These are phyloP conservation scores for Globisporangium heterothallicum DNA, from an alignment of 352 stramenopile species.

Conservation along the genomic window DNA sequence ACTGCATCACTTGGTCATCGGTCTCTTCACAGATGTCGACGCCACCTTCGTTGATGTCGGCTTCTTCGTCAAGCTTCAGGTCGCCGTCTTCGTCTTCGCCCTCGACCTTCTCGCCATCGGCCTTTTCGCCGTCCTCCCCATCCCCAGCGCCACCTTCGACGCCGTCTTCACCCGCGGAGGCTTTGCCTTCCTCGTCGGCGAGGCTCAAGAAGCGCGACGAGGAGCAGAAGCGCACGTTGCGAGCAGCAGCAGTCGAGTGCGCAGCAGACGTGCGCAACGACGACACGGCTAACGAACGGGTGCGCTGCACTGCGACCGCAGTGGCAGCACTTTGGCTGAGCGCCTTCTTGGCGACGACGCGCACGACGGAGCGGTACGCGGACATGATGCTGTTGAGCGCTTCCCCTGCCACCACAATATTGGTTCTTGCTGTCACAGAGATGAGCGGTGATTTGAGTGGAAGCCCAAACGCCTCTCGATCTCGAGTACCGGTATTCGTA, in stretches of 20 bases:
- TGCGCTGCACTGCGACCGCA: constrained; percentile 5
- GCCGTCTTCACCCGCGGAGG: constrained; percentile 12
- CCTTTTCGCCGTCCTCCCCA: constrained; percentile 9
- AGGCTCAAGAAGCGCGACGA: constrained; percentile 77
- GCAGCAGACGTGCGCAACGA: neutral
- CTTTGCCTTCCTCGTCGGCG: constrained; percentile 46
- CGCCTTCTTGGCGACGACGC: constrained; percentile 12
- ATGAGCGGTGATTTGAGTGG: constrained; percentile 3
- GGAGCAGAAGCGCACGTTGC: constrained; percentile 24
- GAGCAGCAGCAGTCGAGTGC: neutral
- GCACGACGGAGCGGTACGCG: constrained; percentile 22
- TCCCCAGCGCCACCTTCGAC: constrained; percentile 18
- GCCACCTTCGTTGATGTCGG: constrained; percentile 68
- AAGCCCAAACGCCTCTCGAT: constrained; percentile 1
- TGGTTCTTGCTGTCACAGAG: neutral
- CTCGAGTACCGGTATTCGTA: neutral
- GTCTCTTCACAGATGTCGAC: constrained; percentile 66
- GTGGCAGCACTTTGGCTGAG: constrained; percentile 1
- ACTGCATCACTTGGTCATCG: constrained; percentile 67
- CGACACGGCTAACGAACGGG: neutral
- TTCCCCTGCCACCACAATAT: constrained; percentile 13
- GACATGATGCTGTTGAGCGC: constrained; percentile 14
- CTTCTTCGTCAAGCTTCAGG: constrained; percentile 49
- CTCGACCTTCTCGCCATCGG: constrained; percentile 24
- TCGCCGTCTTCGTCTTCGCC: constrained; percentile 57